Base-by-base conservation (phyloP, 352 stramenopile genomes). In the Pythium apleroticum region DNA sequence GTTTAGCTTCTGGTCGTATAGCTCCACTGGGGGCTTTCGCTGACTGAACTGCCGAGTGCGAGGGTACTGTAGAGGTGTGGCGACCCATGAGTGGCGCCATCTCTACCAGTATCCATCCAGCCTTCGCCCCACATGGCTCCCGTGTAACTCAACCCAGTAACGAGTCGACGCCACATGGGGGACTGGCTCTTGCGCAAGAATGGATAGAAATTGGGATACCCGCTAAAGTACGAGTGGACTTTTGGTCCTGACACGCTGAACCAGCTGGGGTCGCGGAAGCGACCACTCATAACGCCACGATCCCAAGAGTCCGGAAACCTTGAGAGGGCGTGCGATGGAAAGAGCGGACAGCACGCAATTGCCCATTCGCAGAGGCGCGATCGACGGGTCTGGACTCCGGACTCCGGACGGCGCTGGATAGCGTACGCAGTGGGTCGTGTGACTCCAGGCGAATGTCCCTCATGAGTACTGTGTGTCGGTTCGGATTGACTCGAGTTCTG, bases 191-290 rank as follows among this genome's bases (percentile, higher is more conserved):
- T 30, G 37, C 25, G 0, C 41, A 22, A 19, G 8, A 46, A 8
- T 48, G 24, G 22, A 43, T 12, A 27, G 20, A 52, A 11, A 50
- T 3, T 14, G 8, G 22, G 17, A 19, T 49, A 24, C 31, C 10
- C 57, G 57, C 11, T 45, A 57, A 63, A 63, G 57, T 63, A 50
- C 57, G 57, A 56, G n/a, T 53, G 24, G 19, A 15, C 10, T 43
- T 22, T 15, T 11, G 1, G n/a, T 7, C 4, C 43, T 50, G n/a
- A 50, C 43, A 25, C n/a, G n/a, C 19, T 28, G 43, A 28, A 50
- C 57, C 57, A 56, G 45, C 45, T 63, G 57, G 45, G 17, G 22
- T 14, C 30, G 22, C 43, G 57, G 57, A 63, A 63, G 46, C 43
- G 4, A 63, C 41, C 27, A 24, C 39, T 27, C 52, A 45, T 11